Conservation (phyloP, 2,329 filamentous ascomycete genomes). For the Boeremia lycopersici region DNA sequence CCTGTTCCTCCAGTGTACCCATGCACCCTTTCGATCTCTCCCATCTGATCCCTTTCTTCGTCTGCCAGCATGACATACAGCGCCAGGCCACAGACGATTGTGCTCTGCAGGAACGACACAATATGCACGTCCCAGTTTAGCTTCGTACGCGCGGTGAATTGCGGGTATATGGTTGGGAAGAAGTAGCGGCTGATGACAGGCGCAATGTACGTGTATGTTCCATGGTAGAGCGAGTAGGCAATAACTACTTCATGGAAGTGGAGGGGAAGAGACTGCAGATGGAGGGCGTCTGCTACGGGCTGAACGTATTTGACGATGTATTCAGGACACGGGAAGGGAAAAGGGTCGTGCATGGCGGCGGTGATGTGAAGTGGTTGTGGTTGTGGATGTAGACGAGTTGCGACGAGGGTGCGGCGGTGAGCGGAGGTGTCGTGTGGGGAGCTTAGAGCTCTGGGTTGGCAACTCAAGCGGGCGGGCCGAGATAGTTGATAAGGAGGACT, state of each 20-base stretch:
- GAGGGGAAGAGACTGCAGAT: conserved; percentile 70
- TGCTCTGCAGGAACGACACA: conserved; percentile 80
- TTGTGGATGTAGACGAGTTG: conserved; percentile 8
- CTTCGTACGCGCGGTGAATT: conserved; percentile 66
- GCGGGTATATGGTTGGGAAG: conserved; percentile 67
- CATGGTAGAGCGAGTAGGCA: conserved; percentile 70
- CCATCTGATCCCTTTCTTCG: conserved; percentile 69
- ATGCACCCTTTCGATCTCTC: conserved; percentile 72
- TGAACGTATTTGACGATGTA: conserved; percentile 61
- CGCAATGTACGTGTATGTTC: conserved; percentile 70
- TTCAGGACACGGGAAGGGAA: conserved; percentile 65
- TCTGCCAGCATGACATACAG: conserved; percentile 73
- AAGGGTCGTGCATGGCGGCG: conserved; percentile 72
- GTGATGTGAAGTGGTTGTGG: not conserved
- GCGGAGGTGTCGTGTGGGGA: conserved; percentile 11
- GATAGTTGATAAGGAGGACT: not conserved
- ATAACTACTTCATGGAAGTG: conserved; percentile 79
- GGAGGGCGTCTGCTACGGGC: conserved; percentile 67
- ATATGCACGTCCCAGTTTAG: conserved; percentile 88
- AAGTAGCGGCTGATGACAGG: conserved; percentile 68
- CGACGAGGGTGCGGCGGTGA: conserved; percentile 10
- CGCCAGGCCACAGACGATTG: conserved; percentile 73
- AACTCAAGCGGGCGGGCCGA: conserved; percentile 4
- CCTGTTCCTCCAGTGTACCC: conserved; percentile 76
- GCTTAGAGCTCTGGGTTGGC: conserved; percentile 1